Evolutionary conservation across 208 protist genomes (phyloP).

Genomic region (Leishmania gerbilli): DNA sequence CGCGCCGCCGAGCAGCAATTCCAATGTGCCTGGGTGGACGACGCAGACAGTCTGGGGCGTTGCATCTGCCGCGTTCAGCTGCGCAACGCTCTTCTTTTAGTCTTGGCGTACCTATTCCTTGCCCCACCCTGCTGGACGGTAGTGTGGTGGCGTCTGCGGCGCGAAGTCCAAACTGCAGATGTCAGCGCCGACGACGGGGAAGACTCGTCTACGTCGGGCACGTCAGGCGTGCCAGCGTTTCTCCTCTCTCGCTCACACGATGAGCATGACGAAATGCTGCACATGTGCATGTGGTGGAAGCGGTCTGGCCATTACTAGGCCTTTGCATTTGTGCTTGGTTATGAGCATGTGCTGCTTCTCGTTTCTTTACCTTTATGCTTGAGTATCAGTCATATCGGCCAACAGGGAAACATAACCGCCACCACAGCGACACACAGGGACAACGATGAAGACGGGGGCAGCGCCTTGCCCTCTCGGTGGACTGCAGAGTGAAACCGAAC

Average conservation of each 20-base stretch:
- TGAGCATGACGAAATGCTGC: too few species aligned
- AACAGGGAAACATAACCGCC: too few species aligned
- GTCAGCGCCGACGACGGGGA: not conserved
- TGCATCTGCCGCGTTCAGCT: constrained; percentile 63
- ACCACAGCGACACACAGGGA: not conserved
- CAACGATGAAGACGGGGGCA: not conserved
- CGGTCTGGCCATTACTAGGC: not conserved
- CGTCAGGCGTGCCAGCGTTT: too few species aligned
- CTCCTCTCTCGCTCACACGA: not conserved
- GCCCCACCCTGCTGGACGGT: constrained; percentile 58
- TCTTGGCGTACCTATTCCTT: constrained; percentile 52
- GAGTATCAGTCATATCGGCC: not conserved
- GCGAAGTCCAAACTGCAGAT: not conserved
- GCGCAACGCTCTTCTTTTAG: constrained; percentile 69
- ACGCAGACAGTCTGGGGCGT: constrained; percentile 22
- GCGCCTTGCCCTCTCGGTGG: not conserved
- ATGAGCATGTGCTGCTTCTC: not conserved
- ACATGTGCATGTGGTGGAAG: not conserved
- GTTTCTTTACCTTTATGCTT: not conserved
- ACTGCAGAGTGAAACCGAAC: not conserved
- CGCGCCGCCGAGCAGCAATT: constrained; percentile 1
- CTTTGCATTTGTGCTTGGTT: not conserved
- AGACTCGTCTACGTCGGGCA: not conserved
- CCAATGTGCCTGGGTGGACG: constrained; percentile 52
- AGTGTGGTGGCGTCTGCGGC: constrained; percentile 45